A percentile compares a stretch with the other conserved stretches of the same genome.
phyloP scores from a whole-genome alignment of 306 rosid species.

The Cucurbita maxima region DNA sequence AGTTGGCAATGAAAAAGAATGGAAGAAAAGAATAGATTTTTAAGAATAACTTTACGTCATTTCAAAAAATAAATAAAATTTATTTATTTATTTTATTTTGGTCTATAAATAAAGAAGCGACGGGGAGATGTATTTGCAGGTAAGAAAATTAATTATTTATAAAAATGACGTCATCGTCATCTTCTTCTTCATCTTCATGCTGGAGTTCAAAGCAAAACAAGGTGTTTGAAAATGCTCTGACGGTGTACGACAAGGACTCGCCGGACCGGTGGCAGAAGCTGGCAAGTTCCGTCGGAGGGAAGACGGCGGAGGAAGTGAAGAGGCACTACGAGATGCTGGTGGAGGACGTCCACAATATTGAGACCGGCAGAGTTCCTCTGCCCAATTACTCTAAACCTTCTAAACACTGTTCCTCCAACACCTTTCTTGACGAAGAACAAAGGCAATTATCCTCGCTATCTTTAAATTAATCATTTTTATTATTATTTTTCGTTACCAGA shows the following conservation, averaged over 20 bases:
- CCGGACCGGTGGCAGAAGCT: slow-evolving; percentile 61
- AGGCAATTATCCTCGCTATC: slow-evolving; percentile 14
- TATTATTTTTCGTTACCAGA: background rate
- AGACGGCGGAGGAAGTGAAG: slow-evolving; percentile 60
- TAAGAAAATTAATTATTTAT: too few relatives aligned
- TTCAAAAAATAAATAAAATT: too few relatives aligned
- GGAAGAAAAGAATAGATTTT: background rate
- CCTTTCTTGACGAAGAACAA: slow-evolving; percentile 30
- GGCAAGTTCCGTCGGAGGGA: slow-evolving; percentile 64
- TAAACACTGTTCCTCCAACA: slow-evolving; percentile 9
- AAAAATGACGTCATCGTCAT: background rate
- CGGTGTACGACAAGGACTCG: slow-evolving; percentile 37
- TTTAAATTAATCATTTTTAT: background rate
- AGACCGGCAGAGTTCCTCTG: slow-evolving; percentile 49
- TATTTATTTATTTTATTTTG: too few relatives aligned
- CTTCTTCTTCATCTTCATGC: slow-evolving; percentile 18
- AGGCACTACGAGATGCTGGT: slow-evolving; percentile 51
- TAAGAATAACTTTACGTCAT: background rate
- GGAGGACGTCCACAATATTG: slow-evolving; percentile 49
- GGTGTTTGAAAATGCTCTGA: slow-evolving; percentile 61
- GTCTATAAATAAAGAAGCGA: background rate
- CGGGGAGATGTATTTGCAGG: background rate
- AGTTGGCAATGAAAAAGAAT: background rate
- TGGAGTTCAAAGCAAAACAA: slow-evolving; percentile 70
- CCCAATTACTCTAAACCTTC: slow-evolving; percentile 36